A percentile compares a stretch with the other conserved stretches of the same genome.
Evolutionary conservation across 441 rosid species (phyloP).

Genomic region (Populus hybrid): DNA sequence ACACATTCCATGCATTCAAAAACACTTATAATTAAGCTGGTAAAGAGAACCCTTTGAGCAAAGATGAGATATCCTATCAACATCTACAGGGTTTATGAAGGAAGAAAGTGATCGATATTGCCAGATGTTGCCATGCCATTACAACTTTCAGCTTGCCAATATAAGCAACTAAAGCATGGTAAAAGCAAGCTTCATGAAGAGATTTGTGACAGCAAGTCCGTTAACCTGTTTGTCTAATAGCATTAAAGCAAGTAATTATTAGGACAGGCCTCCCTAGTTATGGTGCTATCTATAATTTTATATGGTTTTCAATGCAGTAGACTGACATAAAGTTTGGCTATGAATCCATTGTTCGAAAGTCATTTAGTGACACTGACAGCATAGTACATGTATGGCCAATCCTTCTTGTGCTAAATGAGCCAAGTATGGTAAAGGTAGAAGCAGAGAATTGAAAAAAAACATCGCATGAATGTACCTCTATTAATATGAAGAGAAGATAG

Average conservation of each 20-base stretch:
- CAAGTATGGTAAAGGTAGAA: not conserved
- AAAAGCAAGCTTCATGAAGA: not conserved
- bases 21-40: not conserved
- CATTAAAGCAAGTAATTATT: not conserved
- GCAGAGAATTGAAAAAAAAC: not conserved
- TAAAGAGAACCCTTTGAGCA: not conserved
- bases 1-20: not conserved
- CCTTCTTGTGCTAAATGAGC: not conserved
- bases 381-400: not conserved
- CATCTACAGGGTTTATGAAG: not conserved
- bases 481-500: constrained; percentile 61
- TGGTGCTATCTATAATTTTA: not conserved
- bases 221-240: not conserved
- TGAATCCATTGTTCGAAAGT: not conserved
- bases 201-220: not conserved
- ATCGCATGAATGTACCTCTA: constrained; percentile 46
- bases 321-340: not conserved
- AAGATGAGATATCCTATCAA: not conserved
- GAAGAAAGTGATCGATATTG: not conserved
- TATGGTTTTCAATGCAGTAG: not conserved
- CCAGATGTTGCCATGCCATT: not conserved
- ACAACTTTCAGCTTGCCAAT: not conserved
- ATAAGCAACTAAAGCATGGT: not conserved
- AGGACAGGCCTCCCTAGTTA: not conserved
- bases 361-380: not conserved